Evolutionary conservation across 306 rosid genomes (phyloP).

Genomic region (Mucuna pruriens): DNA sequence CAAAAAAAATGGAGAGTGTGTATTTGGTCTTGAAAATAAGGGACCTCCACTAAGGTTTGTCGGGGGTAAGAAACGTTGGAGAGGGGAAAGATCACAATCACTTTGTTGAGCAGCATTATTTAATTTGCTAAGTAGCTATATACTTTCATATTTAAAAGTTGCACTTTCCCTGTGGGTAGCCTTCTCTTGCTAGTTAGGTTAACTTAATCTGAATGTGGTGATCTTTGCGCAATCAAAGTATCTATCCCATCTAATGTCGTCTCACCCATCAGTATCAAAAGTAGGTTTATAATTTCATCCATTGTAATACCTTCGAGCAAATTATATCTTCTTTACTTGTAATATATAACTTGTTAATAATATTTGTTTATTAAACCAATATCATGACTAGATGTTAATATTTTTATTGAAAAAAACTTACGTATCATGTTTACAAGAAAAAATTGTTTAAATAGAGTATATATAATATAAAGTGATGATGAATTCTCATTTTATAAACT

Average conservation of each 20-base stretch:
- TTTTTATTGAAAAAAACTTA: too few relatives aligned
- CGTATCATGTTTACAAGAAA: too few relatives aligned
- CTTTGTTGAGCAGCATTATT: conserved; percentile 36
- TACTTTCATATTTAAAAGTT: conserved; percentile 19
- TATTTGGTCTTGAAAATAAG: conserved; percentile 50
- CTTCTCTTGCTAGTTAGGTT: conserved; percentile 11
- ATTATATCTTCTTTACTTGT: neutral
- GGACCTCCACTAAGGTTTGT: conserved; percentile 68
- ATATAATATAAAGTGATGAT: too few relatives aligned
- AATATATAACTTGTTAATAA: neutral
- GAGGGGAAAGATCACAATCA: conserved; percentile 36
- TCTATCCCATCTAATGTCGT: neutral
- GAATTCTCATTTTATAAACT: too few relatives aligned
- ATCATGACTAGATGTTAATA: neutral
- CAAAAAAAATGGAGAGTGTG: conserved; percentile 28
- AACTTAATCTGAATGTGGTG: neutral
- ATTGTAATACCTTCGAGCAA: neutral
- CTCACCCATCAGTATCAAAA: neutral
- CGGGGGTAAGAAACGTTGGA: conserved; percentile 52
- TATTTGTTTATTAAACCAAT: neutral
- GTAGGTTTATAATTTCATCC: neutral
- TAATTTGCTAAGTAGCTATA: conserved; percentile 14
- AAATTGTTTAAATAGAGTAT: too few relatives aligned
- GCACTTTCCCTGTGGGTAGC: neutral
- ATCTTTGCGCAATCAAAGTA: neutral